Base-by-base conservation (phyloP, 1,284 basidiomycete genomes). In the Agaricales sp. region DNA sequence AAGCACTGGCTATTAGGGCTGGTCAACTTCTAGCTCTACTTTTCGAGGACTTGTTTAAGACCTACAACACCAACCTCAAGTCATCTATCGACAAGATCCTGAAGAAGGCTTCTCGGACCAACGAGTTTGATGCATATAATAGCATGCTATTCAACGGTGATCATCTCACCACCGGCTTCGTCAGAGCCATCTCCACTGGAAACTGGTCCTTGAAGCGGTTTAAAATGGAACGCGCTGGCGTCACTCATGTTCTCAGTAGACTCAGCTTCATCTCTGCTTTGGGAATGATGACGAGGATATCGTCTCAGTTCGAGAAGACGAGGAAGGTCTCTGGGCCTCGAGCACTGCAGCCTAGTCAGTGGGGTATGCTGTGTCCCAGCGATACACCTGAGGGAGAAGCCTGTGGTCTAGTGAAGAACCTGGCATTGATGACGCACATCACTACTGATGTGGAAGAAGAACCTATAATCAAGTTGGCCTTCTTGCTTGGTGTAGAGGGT, bases 371-470 rank as follows among this genome's bases (percentile, higher is more conserved):
- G 19, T 99, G 96, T 67, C 91, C 96, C 0, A 94, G 91, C 61
- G 96, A 99, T 67, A 99, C 97, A 2, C 96, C 96, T 0, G 96
- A 99, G 82, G 97, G 96, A 62, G 96, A 99, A 68, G 96, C 96
- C 3, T 99, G 96, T 63, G 96, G 96, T 47, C 71, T 99, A 52
- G 97, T 99, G 46, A 99, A 99, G 73, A 99, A 99, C 66, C 70
- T 99, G 51, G 97, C 96, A 2, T 75, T 99, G 39, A 99, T 99
- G 94, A 99, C 97, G 2, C 97, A 99, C 66, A 99, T 99, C 65
- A 99, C 96, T 12, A 99, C 97, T 20, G 96, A 99, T 65, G 93
- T 95, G 16, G 93, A 96, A 54, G 96, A 99, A 66, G 90, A 86
- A 54, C 94, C 96, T 2, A 90, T 99, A 53, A 82, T 92, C 58